Evolutionary conservation across 2,329 filamentous ascomycete genomes (phyloP).

Genomic region (Coniosporium uncinatum): DNA sequence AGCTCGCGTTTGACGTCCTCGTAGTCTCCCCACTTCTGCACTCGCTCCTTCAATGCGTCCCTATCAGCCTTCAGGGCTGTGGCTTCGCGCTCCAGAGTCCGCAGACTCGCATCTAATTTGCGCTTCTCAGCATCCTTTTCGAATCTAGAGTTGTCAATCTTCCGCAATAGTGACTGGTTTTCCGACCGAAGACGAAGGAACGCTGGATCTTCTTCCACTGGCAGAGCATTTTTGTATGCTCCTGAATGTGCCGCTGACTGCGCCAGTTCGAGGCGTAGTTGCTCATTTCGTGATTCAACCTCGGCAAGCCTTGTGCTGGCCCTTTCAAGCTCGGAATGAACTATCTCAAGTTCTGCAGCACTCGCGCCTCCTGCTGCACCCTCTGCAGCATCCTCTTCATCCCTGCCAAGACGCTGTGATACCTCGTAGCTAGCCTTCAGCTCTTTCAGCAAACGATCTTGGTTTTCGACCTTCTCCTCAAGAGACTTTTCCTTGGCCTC

Average conservation of each 20-base stretch:
- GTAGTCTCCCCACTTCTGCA: conserved; percentile 90
- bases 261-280: conserved; percentile 83
- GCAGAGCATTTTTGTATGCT: conserved; percentile 37
- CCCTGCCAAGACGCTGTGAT: conserved; percentile 78
- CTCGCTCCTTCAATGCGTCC: conserved; percentile 71
- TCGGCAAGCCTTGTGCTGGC: conserved; percentile 85
- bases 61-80: conserved; percentile 72
- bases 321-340: conserved; percentile 85
- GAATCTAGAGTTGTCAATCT: conserved; percentile 76
- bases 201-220: conserved; percentile 82
- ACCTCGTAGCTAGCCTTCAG: conserved; percentile 98
- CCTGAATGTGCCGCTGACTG: conserved; percentile 71
- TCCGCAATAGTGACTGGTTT: conserved; percentile 86
- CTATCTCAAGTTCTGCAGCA: conserved; percentile 89
- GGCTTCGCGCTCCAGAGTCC: conserved; percentile 75
- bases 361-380: conserved; percentile 59
- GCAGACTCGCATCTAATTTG: conserved; percentile 68
- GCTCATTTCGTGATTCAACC: conserved; percentile 90
- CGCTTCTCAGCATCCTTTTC: conserved; percentile 81
- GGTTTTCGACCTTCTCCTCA: conserved; percentile 91
- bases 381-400: conserved; percentile 57
- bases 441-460: conserved; percentile 88
- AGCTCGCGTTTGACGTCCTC: conserved; percentile 95
- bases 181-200: conserved; percentile 88
- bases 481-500: conserved; percentile 84